Conservation (phyloP, 495 filamentous ascomycete genomes). For the Hypoxylon fragiforme region DNA sequence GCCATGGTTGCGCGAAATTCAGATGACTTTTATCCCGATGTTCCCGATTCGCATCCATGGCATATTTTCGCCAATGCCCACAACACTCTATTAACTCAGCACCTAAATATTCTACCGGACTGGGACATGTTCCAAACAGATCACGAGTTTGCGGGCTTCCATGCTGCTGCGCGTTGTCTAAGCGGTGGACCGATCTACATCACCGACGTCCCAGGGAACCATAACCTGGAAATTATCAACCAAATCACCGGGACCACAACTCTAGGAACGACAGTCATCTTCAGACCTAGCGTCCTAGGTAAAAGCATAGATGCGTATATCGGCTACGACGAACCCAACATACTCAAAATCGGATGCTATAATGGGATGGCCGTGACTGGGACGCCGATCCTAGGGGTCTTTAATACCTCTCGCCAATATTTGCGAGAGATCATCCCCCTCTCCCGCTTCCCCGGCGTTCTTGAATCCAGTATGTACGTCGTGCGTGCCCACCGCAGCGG, state of each 20-base stretch:
- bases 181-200: conserved; percentile 92
- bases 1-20: conserved; percentile 78
- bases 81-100: conserved; percentile 77
- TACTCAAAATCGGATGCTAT: conserved; percentile 82
- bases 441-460: conserved; percentile 70
- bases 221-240: conserved; percentile 70
- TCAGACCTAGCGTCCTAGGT: conserved; percentile 73
- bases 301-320: conserved; percentile 72
- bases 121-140: conserved; percentile 99
- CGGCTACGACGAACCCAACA: conserved; percentile 66
- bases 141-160: conserved; percentile 76
- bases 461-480: conserved; percentile 60
- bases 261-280: conserved; percentile 70
- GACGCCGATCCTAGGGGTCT: conserved; percentile 77
- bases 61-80: conserved; percentile 94
- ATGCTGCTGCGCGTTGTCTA: conserved; percentile 87
- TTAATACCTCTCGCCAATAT: conserved; percentile 67
- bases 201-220: conserved; percentile 82
- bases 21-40: conserved; percentile 90
- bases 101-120: conserved; percentile 66
- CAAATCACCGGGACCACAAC: conserved; percentile 74
- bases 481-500: conserved; percentile 74
- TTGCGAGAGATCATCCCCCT: conserved; percentile 70
- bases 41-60: conserved; percentile 80
- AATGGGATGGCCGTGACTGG: conserved; percentile 63